Evolutionary conservation across 176 grass and related monocot genomes (phyloP).

Genomic region (Ananas comosus): DNA sequence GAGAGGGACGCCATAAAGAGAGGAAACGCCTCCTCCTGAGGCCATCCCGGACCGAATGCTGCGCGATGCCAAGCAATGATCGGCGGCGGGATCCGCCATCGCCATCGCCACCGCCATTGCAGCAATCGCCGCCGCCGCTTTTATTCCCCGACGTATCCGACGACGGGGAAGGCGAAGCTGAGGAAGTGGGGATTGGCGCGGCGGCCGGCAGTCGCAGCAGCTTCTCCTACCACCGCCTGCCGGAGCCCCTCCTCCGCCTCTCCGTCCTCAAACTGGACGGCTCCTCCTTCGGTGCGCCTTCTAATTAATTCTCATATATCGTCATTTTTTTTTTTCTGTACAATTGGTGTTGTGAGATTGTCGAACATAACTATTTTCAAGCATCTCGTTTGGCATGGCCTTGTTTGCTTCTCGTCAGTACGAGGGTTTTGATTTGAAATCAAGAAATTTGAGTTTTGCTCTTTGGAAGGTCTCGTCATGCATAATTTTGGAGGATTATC

Average conservation of each 20-base stretch:
- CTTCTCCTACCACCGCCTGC: conserved; percentile 60
- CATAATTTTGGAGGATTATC: no score
- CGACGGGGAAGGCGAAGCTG: neutral
- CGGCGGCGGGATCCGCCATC: neutral
- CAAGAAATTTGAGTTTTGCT: no score
- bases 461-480: no score
- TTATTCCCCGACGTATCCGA: neutral
- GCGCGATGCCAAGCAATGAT: conserved; percentile 20
- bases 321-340: no score
- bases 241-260: conserved; percentile 46
- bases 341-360: no score
- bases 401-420: no score
- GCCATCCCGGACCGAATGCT: neutral
- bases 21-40: neutral
- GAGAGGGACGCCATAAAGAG: neutral
- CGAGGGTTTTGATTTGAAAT: no score
- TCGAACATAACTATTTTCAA: no score
- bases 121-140: neutral
- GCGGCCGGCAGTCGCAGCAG: conserved; percentile 31
- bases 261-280: conserved; percentile 74
- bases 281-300: conserved; percentile 54
- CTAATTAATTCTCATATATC: no score
- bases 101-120: no score
- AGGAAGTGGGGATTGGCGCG: conserved; percentile 29
- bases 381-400: no score